Evolutionary conservation across 805 yeast genomes (phyloP).

Genomic region (Ogataea angusta): DNA sequence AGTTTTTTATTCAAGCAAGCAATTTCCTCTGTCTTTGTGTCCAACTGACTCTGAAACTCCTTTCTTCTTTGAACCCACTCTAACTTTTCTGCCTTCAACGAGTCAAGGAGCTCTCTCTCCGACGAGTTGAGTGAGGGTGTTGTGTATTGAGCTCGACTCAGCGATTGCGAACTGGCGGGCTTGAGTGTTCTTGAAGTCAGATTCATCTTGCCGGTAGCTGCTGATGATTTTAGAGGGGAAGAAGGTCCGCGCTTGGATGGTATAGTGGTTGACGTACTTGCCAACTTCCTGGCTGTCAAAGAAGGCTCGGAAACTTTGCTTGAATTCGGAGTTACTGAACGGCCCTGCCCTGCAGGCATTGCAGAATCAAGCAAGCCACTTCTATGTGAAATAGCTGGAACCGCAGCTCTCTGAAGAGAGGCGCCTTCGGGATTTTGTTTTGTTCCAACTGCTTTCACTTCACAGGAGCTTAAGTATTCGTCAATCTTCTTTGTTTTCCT

Average conservation of each 20-base stretch:
- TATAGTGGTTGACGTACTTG: conserved; percentile 27
- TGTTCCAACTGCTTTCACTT: conserved; percentile 55
- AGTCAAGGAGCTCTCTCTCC: conserved; percentile 45
- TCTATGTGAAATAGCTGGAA: background rate
- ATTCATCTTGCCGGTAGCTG: conserved; percentile 20
- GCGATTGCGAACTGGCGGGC: conserved; percentile 14
- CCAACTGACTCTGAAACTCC: conserved; percentile 28
- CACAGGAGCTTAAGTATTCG: conserved; percentile 53
- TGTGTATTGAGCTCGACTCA: conserved; percentile 19
- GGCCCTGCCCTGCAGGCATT: conserved; percentile 1
- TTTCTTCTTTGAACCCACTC: conserved; percentile 40
- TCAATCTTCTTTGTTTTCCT: conserved; percentile 62
- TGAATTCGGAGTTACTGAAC: conserved; percentile 1
- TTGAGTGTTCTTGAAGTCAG: conserved; percentile 29
- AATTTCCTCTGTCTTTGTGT: conserved; percentile 31
- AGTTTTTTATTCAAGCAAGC: conserved; percentile 33
- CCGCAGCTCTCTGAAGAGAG: background rate
- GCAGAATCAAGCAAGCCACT: background rate
- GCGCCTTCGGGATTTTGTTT: conserved; percentile 16
- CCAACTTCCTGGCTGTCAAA: conserved; percentile 13
- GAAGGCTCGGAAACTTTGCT: conserved; percentile 9
- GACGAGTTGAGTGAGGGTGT: conserved; percentile 13
- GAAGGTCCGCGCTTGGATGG: conserved; percentile 71
- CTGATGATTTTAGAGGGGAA: conserved; percentile 54
- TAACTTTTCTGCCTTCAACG: conserved; percentile 51